Evolutionary conservation across 2,329 filamentous ascomycete genomes (phyloP).

Genomic region (Aspergillus quadrilineatus): DNA sequence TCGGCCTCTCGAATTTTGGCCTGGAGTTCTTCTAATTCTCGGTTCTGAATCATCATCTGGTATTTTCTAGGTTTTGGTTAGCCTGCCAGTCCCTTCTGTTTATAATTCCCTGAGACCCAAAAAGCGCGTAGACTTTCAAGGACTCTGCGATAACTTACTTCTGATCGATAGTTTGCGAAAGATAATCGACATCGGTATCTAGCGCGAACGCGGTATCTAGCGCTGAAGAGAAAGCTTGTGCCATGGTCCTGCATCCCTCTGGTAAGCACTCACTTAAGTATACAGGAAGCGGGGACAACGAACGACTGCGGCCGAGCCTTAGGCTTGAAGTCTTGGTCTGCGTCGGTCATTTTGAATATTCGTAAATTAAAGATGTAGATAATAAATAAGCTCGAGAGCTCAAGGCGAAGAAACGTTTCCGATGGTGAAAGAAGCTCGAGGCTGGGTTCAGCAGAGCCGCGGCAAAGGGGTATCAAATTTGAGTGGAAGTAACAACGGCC

Average conservation of each 20-base stretch:
- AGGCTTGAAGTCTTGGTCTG: conserved; percentile 76
- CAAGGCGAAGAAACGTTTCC: background rate
- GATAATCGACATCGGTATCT: conserved; percentile 71
- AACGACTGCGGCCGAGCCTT: conserved; percentile 81
- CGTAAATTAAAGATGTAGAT: conserved; percentile 4
- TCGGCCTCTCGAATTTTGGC: conserved; percentile 82
- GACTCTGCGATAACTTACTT: conserved; percentile 62
- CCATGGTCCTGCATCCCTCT: conserved; percentile 67
- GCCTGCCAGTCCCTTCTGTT: background rate
- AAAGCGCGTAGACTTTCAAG: conserved; percentile 3
- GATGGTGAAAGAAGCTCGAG: background rate
- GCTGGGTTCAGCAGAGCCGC: conserved; percentile 10
- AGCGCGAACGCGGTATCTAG: conserved; percentile 88
- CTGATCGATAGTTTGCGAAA: conserved; percentile 73
- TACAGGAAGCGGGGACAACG: conserved; percentile 41
- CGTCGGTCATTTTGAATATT: conserved; percentile 54
- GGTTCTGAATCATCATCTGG: conserved; percentile 68
- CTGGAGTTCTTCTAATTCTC: conserved; percentile 84
- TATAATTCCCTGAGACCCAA: background rate
- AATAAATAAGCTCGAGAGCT: conserved; percentile 7
- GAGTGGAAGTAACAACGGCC: conserved; percentile 1
- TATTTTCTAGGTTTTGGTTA: conserved; percentile 63
- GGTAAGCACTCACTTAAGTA: conserved; percentile 23
- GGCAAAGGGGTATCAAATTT: conserved; percentile 12
- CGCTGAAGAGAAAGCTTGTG: conserved; percentile 80